Evolutionary conservation across 768 basidiomycete species (phyloP), one percentile per base, ranked within the genome.

Genomic region (Phanerochaete sordida): DNA sequence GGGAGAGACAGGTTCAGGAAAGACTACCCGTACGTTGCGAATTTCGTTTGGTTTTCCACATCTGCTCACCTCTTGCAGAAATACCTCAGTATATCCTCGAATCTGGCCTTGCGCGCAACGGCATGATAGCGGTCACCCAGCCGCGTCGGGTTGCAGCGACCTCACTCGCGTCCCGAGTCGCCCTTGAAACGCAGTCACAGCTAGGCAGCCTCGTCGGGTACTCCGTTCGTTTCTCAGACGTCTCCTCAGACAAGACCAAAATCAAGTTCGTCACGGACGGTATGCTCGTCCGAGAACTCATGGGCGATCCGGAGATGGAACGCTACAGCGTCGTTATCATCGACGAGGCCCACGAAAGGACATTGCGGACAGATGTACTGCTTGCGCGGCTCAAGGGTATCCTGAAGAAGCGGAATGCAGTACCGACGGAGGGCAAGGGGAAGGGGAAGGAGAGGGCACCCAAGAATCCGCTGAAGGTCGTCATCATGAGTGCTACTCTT

Each of bases 201-300:
- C 71, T 98, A 2, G 97, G 97, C 47, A 75, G 81, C 6, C 74
- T 86, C 26, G 93, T 99, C 43, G 96, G 97, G 5, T 99, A 99
- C 73, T 86, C 93, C 1, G 94, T 99, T 39, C 91, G 97, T 15
- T 99, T 99, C 73, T 94, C 98, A 71, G 96, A 98, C 68, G 76
- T 82, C 21, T 83, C 81, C 13, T 79, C 85, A 11, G 69, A 81
- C 0, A 77, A 84, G 1, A 99, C 97, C 3, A 83, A 87, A 50
- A 90, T 98, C 74, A 98, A 98, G 75, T 99, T 94, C 70, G 81
- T 97, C 74, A 98, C 95, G 57, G 97, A 99, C 67, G 97, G 97
- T 63, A 98, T 98, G 91, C 87, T 98, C 64, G 88, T 95, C 45
- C 85, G 95, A 45, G 97, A 99, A 79, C 83, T 95, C 52, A 80